Evolutionary conservation across 2,329 filamentous ascomycete species (phyloP).

Genomic region (Beauveria sp.): DNA sequence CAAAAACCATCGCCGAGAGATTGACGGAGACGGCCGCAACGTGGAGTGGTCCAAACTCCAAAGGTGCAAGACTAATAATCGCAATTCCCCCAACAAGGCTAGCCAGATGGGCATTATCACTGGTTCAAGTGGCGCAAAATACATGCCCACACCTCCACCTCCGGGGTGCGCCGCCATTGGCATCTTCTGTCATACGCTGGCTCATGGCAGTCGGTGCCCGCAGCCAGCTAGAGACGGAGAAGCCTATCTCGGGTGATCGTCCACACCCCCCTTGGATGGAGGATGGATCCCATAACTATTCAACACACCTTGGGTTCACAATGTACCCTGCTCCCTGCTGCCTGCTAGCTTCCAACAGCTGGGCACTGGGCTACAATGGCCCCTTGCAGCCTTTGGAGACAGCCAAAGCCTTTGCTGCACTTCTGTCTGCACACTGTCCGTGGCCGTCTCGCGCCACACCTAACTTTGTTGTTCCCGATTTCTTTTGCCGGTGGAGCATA

Average conservation of each 20-base stretch:
- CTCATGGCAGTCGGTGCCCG: background rate
- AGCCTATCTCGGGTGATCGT: conserved; percentile 8
- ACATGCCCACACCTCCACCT: background rate
- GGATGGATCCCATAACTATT: background rate
- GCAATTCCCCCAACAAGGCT: background rate
- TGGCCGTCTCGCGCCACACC: background rate
- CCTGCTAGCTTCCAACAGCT: background rate
- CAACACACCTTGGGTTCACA: background rate
- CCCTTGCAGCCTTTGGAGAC: background rate
- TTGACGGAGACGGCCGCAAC: background rate
- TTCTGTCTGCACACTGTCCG: background rate
- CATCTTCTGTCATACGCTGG: background rate
- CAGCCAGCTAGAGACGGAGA: background rate
- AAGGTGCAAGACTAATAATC: background rate
- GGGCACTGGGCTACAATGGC: background rate
- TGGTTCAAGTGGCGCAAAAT: background rate
- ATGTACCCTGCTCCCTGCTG: background rate
- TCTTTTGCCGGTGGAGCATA: conserved; percentile 9
- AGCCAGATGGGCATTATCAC: background rate
- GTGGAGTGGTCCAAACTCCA: background rate
- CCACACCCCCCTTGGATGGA: background rate
- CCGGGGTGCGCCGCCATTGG: background rate
- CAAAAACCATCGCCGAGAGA: background rate
- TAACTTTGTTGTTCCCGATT: background rate
- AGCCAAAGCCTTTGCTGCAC: background rate